Evolutionary conservation across 2,329 filamentous ascomycete species (phyloP), one percentile per base, ranked within the genome.

Genomic region (Bipolaris sorokiniana): DNA sequence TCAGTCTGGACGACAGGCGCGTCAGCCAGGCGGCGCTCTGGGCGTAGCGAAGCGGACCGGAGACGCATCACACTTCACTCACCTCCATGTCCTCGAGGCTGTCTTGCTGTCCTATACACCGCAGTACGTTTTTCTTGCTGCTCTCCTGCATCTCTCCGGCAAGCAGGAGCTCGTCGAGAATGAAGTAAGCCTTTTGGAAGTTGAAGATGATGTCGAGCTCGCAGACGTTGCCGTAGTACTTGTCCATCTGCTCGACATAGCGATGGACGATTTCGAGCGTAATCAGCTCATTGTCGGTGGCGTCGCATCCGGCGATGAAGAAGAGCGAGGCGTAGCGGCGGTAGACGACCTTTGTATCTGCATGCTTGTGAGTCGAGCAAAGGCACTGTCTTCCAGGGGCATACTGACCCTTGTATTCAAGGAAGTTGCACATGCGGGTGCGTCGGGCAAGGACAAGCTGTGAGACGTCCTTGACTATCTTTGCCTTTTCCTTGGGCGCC

Each of bases 211-310:
- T 97, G 78, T 98, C 93, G 64, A 99, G 86, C 82, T 99, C 95
- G 88, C 95, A 99, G 58, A 99, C 95, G 78, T 99, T 99, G 78
- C 95, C 95, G 79, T 98, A 99, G 83, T 99, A 99, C 79, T 99
- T 99, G 84, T 99, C 95, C 95, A 99, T 99, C 81, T 99, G 95
- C 80, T 99, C 95, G 75, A 99, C 95, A 77, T 99, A 99, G 80
- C 95, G 92, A 79, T 99, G 95, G 72, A 99, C 96, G 75, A 99
- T 92, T 79, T 99, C 95, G 75, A 99, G 91, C 22, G 92, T 97
- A 77, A 98, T 97, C 74, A 99, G 83, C 77, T 99, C 95, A 80
- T 99, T 99, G 80, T 99, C 95, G 63, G 92, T 92, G n/a, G 93
- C 93, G 51, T 92, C 89, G 81, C 92, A 97, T 71, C 95, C 95